Conservation (phyloP, 2,329 filamentous ascomycete species). For the Leptographium procerum region DNA sequence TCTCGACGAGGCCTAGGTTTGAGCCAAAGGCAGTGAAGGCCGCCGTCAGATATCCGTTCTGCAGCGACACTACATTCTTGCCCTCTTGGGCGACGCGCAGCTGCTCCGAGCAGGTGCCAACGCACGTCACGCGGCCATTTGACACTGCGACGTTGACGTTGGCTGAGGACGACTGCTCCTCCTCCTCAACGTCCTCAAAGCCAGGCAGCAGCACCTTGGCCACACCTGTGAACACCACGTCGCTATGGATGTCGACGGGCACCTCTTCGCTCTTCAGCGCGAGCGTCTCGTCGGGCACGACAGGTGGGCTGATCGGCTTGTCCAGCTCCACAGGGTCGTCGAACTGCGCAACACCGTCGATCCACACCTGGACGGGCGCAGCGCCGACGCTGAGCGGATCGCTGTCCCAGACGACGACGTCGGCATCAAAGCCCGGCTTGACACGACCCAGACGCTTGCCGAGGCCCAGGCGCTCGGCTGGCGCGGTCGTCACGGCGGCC, state of each 20-base stretch:
- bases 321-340: constrained; percentile 40
- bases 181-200: constrained; percentile 15
- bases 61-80: constrained; percentile 31
- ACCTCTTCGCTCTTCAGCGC: constrained; percentile 20
- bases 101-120: constrained; percentile 40
- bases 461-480: constrained; percentile 46
- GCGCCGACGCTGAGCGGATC: constrained; percentile 50
- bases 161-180: background rate
- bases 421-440: constrained; percentile 50
- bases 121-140: constrained; percentile 42
- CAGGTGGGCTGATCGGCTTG: constrained; percentile 32
- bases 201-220: constrained; percentile 37
- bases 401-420: constrained; percentile 51
- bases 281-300: constrained; percentile 28
- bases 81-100: constrained; percentile 16
- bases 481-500: constrained; percentile 45
- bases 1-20: constrained; percentile 50
- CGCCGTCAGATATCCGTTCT: constrained; percentile 48
- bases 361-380: constrained; percentile 50
- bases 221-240: constrained; percentile 47
- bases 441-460: constrained; percentile 48
- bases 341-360: constrained; percentile 49
- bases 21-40: constrained; percentile 51
- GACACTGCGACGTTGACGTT: constrained; percentile 37
- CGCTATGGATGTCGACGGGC: constrained; percentile 25